Conservation (phyloP, 768 basidiomycete genomes). For the Hygrocybe coccinea region DNA sequence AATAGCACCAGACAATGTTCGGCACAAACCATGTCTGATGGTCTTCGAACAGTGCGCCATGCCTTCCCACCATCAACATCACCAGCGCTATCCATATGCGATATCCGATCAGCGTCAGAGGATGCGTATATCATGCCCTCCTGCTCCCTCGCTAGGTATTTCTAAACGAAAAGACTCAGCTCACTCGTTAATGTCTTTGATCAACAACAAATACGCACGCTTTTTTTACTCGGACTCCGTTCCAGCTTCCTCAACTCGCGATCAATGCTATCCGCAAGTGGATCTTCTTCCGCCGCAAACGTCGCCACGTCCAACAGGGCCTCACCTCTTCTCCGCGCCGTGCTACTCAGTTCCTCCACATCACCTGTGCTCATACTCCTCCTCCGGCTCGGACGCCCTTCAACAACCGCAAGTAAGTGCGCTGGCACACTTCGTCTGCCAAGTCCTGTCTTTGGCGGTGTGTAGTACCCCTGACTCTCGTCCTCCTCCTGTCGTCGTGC, state of each 20-base stretch:
- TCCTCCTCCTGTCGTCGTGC: slow-evolving; percentile 52
- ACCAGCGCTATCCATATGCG: slow-evolving; percentile 68
- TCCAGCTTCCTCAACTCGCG: slow-evolving; percentile 63
- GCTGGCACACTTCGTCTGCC: slow-evolving; percentile 12
- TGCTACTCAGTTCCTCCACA: slow-evolving; percentile 43
- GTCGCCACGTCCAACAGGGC: slow-evolving; percentile 36
- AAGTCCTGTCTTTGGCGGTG: slow-evolving; percentile 10
- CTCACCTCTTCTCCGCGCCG: slow-evolving; percentile 34
- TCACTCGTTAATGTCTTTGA: slow-evolving; percentile 7
- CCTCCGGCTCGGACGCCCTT: slow-evolving; percentile 50
- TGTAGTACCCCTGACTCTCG: slow-evolving; percentile 32
- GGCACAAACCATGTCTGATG: slow-evolving; percentile 84
- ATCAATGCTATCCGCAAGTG: slow-evolving; percentile 65
- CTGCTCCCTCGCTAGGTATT: slow-evolving; percentile 78
- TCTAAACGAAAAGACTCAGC: slow-evolving; percentile 37
- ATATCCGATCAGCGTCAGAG: slow-evolving; percentile 65
- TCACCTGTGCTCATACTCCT: slow-evolving; percentile 80
- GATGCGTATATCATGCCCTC: slow-evolving; percentile 76
- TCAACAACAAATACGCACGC: slow-evolving; percentile 30
- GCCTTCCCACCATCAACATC: slow-evolving; percentile 79
- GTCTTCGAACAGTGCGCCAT: slow-evolving; percentile 82
- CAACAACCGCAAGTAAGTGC: slow-evolving; percentile 28
- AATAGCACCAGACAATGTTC: slow-evolving; percentile 1
- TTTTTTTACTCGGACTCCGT: slow-evolving; percentile 35
- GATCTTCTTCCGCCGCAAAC: slow-evolving; percentile 41